A percentile compares a stretch with the other conserved stretches of the same genome.
Conservation (phyloP, 2,329 filamentous ascomycete genomes). For the Colletotrichum endophyticum region DNA sequence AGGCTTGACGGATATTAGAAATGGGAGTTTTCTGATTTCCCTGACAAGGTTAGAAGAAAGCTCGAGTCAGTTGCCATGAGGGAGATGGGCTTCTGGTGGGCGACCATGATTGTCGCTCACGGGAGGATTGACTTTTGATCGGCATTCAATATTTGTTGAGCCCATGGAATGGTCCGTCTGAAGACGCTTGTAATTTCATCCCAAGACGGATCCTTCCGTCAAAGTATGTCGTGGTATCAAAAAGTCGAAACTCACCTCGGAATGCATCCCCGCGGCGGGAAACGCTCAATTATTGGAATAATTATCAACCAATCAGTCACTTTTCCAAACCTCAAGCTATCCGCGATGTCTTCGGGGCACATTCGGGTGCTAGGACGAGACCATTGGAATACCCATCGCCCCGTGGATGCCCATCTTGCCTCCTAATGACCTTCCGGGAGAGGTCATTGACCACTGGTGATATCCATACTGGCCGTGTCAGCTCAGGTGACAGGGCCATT, state of each 20-base stretch:
- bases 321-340: not conserved
- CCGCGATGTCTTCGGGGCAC: not conserved
- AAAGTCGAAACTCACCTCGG: not conserved
- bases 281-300: not conserved
- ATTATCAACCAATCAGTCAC: not conserved
- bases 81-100: not conserved
- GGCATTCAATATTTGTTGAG: not conserved
- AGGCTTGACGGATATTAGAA: not conserved
- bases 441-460: not conserved
- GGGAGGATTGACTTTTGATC: not conserved
- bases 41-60: not conserved
- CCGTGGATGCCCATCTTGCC: not conserved
- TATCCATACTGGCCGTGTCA: not conserved
- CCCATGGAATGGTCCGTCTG: not conserved
- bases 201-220: not conserved
- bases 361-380: not conserved
- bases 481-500: not conserved
- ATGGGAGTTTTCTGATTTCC: not conserved
- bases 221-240: not conserved
- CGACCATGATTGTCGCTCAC: not conserved
- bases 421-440: not conserved
- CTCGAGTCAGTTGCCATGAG: not conserved
- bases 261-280: not conserved
- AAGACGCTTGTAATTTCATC: not conserved
- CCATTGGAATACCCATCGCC: not conserved